These are phyloP conservation scores for Vaccinium vitisidaea DNA, from an alignment of 148 eudicot species.

Conservation along the genomic window DNA sequence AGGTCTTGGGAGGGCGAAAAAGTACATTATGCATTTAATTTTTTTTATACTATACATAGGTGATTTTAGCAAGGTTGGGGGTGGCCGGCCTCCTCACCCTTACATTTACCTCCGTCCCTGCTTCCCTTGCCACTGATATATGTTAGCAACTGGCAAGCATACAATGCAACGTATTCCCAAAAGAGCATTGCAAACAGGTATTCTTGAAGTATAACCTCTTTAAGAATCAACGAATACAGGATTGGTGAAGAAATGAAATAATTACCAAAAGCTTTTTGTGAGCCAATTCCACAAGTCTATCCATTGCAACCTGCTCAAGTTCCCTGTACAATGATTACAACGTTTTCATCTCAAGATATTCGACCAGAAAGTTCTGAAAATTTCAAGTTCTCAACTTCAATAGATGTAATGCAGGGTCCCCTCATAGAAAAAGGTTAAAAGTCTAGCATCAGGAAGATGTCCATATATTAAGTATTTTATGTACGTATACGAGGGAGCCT, in stretches of 20 bases:
- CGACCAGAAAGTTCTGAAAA: not conserved
- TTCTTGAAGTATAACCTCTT: not conserved
- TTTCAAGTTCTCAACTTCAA: not conserved
- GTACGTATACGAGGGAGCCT: not conserved
- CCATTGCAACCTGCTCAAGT: conserved; percentile 71
- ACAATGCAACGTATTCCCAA: not conserved
- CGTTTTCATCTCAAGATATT: not conserved
- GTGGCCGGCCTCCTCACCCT: too few relatives aligned
- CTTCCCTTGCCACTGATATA: not conserved
- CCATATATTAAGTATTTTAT: not conserved
- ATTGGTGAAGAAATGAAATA: not conserved
- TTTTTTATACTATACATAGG: too few relatives aligned
- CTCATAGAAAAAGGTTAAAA: conserved; percentile 7
- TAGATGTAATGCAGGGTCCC: not conserved
- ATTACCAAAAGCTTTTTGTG: conserved; percentile 78
- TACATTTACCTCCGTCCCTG: not conserved
- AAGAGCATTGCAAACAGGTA: not conserved
- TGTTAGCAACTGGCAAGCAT: not conserved
- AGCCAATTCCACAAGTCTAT: conserved; percentile 67
- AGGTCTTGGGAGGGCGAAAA: too few relatives aligned
- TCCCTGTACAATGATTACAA: conserved; percentile 45
- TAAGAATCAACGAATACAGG: not conserved
- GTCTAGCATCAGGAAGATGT: not conserved
- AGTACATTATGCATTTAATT: too few relatives aligned
- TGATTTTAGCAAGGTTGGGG: too few relatives aligned